These are phyloP conservation scores for Ophiostoma himal-ulmi DNA, from an alignment of 2,329 filamentous ascomycete genomes.

Conservation along the genomic window DNA sequence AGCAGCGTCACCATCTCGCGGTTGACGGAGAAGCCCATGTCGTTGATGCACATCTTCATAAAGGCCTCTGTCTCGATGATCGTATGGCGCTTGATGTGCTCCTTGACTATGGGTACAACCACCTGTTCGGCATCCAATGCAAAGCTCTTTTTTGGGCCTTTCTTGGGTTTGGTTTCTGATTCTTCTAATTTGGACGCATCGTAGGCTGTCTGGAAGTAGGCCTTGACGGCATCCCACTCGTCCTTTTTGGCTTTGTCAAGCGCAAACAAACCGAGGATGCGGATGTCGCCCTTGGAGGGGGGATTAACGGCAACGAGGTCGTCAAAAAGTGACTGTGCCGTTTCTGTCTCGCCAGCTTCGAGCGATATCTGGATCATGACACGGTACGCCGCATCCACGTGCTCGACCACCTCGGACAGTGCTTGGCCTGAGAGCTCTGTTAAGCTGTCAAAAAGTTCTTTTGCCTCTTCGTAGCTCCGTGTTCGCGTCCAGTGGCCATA, in stretches of 20 bases:
- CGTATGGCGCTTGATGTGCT: constrained; percentile 37
- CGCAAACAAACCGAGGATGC: constrained; percentile 36
- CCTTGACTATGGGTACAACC: constrained; percentile 38
- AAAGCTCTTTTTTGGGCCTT: not conserved
- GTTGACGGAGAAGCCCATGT: constrained; percentile 35
- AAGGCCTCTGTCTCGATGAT: constrained; percentile 39
- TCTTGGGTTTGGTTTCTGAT: constrained; percentile 8
- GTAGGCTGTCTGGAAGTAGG: constrained; percentile 30
- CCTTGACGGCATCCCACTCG: constrained; percentile 39
- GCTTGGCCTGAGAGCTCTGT: not conserved
- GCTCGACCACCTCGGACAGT: constrained; percentile 29
- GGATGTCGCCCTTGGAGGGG: constrained; percentile 28
- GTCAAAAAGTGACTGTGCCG: constrained; percentile 33
- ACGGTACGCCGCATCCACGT: constrained; percentile 35
- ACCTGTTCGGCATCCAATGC: constrained; percentile 29
- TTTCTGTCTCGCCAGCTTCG: constrained; percentile 32
- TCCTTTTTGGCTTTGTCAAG: constrained; percentile 35
- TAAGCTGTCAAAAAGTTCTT: constrained; percentile 30
- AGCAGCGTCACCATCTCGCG: constrained; percentile 38
- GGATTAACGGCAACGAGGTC: constrained; percentile 30
- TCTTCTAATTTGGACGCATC: constrained; percentile 17
- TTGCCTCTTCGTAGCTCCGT: constrained; percentile 28
- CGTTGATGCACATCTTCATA: constrained; percentile 41
- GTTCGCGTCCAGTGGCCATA: constrained; percentile 34
- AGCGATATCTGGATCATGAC: constrained; percentile 39